These are phyloP conservation scores for Cymodocea nodosa DNA, from an alignment of 116 monocot genomes.

Conservation along the genomic window DNA sequence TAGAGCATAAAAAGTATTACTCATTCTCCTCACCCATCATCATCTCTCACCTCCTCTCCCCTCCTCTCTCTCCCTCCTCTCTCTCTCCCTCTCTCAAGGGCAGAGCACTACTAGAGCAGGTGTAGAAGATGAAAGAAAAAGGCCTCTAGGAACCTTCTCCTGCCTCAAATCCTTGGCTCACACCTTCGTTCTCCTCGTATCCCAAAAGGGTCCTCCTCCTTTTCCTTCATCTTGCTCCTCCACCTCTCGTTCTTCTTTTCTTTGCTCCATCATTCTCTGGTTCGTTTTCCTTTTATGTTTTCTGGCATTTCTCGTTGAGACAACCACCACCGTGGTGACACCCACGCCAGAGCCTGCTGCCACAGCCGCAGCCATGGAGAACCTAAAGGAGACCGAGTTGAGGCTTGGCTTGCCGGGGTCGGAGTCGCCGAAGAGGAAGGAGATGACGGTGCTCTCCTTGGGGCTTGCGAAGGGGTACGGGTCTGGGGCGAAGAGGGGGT, in stretches of 20 bases:
- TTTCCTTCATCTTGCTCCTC: not conserved
- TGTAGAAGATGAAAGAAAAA: not conserved
- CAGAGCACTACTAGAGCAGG: no score
- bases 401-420: constrained; percentile 53
- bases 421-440: constrained; percentile 20
- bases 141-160: constrained; percentile 5
- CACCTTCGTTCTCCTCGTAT: not conserved
- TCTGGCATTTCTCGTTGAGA: not conserved
- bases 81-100: not conserved
- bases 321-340: constrained; percentile 14
- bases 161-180: not conserved
- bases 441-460: constrained; percentile 16
- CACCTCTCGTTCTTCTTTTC: not conserved
- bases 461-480: constrained; percentile 16
- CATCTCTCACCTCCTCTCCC: no score
- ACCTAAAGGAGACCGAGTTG: constrained; percentile 47
- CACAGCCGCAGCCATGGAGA: not conserved
- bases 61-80: not conserved
- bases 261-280: not conserved
- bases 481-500: constrained; percentile 47
- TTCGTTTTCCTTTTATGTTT: not conserved
- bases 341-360: constrained; percentile 21
- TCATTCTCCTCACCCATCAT: no score
- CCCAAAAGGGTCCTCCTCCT: not conserved
- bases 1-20: no score